Evolutionary conservation across 2,329 filamentous ascomycete genomes (phyloP).

Genomic region (Penicillium sclerotiorum): DNA sequence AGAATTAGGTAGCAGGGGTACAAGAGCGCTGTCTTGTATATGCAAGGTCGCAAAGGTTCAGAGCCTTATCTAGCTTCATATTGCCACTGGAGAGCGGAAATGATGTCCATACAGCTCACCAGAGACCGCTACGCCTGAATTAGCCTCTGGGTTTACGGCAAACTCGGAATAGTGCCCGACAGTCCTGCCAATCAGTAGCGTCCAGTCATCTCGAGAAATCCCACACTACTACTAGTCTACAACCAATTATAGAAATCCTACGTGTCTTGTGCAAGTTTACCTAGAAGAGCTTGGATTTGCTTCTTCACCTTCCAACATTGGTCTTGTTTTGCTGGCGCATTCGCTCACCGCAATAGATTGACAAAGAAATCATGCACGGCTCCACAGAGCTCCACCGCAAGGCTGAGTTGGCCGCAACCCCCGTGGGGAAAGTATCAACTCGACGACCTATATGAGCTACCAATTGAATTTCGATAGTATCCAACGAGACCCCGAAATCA

Average conservation of each 20-base stretch:
- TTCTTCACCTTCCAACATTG: not conserved
- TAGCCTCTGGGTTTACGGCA: not conserved
- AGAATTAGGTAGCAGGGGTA: too few species aligned
- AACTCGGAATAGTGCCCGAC: not conserved
- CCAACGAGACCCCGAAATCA: too few species aligned
- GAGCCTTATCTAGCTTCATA: not conserved
- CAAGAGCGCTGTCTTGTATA: too few species aligned
- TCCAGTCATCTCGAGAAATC: too few species aligned
- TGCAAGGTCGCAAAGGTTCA: too few species aligned
- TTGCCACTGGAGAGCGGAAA: not conserved
- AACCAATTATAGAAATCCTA: too few species aligned
- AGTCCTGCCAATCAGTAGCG: not conserved
- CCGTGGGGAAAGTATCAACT: constrained; percentile 23
- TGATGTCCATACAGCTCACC: not conserved
- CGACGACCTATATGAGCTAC: not conserved
- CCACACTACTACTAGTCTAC: too few species aligned
- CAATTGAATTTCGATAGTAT: too few species aligned
- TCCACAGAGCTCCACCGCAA: constrained; percentile 40
- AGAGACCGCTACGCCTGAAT: not conserved
- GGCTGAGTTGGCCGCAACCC: constrained; percentile 31
- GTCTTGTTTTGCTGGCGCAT: not conserved
- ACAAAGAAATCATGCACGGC: constrained; percentile 34
- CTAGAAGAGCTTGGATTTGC: too few species aligned
- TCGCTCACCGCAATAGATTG: constrained; percentile 35
- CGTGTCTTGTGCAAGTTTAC: too few species aligned